Evolutionary conservation across 1,284 basidiomycete species (phyloP), one percentile per base, ranked within the genome.

Genomic region (Apiotrichum siamense): DNA sequence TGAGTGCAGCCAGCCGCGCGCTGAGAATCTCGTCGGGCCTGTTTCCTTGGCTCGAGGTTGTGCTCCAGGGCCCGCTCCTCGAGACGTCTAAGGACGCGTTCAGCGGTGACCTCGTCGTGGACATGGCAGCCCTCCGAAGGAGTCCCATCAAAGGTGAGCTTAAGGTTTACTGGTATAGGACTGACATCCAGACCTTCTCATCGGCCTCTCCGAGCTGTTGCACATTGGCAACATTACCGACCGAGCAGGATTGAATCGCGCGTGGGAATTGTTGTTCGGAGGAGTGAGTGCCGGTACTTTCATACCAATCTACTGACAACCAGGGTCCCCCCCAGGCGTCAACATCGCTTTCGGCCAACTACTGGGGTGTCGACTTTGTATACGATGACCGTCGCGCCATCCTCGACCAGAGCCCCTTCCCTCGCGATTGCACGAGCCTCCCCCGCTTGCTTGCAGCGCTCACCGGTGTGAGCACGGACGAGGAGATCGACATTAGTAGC

Each of bases 61-160:
- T 72, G 15, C 47, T 72, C 21, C 33, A 43, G 10, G 70, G 70
- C 15, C 64, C 70, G 5, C 42, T 70, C 39, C 60, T 69, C 24
- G 53, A 48, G 12, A 47, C 45, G 6, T 39, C 54, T 2, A 56
- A 56, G 44, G 59, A 59, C 29, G 49, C 54, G 10, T 37, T 52
- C 24, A 44, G 45, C 12, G 58, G 55, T 18, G 50, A 57, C 15
- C 47, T 53, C 3, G 48, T 52, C 3, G 49, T 47, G 13, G 52
- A 60, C 36, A 54, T 52, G 54, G 58, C 55, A 21, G 61, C 50
- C 3, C 57, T 55, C 33, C 52, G 62, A 13, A 49, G 66, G 9
- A 65, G 65, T 26, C 61, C 67, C 10, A 46, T 72, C 46, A 72
- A 72, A 50, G 66, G 67, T 67, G 20, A 44, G 62, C 49, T 41